Evolutionary conservation across 176 grass and related monocot species (phyloP), one percentile per base, ranked within the genome.

Genomic region (Echinochloa phyllopogon): DNA sequence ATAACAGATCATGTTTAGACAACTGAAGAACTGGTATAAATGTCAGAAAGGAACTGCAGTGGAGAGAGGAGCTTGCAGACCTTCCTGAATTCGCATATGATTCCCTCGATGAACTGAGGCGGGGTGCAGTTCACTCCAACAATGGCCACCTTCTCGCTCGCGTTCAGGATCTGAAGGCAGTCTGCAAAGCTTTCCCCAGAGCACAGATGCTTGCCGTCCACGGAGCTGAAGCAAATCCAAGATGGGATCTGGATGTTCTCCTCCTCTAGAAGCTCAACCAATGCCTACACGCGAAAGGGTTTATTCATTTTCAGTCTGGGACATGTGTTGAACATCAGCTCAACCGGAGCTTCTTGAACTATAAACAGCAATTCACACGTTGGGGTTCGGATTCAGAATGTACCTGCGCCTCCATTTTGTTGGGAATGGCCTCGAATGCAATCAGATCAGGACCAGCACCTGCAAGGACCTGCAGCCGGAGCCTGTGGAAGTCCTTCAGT

Each of bases 211-310:
- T 86, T 81, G 50, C 91, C 94, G 84, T 96, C 87, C 42, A 91
- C 82, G 1, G 91, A 96, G 71, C 91, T 94, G 89, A 96, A 96
- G 85, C 91, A 91, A 72, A 96, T 91, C 94, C 94, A 96, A 56
- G 91, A 96, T 27, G 94, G 94, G 10, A 93, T 81, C 71, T 93
- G 84, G 65, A 95, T 74, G 29, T 89, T 86, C 83, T 93, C 91
- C 63, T 96, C 91, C 55, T 96, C 84, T 43, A 96, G 89, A 42
- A 96, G 91, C 78, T 90, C 84, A 39, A 82, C 77, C 53, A 96
- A 66, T 86, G 91, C 94, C 94, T 96, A 24, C 24, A 88, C 15
- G 6, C 3, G 14, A 14, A 55, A 20, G 12, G 25, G 59, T 15
- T 15, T 45, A 50, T 20, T 76, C 65, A 65, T 44, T 20, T 16